These are phyloP conservation scores for Nakaseomyces nivariensis DNA, from an alignment of 1,139 yeast genomes.

Conservation along the genomic window DNA sequence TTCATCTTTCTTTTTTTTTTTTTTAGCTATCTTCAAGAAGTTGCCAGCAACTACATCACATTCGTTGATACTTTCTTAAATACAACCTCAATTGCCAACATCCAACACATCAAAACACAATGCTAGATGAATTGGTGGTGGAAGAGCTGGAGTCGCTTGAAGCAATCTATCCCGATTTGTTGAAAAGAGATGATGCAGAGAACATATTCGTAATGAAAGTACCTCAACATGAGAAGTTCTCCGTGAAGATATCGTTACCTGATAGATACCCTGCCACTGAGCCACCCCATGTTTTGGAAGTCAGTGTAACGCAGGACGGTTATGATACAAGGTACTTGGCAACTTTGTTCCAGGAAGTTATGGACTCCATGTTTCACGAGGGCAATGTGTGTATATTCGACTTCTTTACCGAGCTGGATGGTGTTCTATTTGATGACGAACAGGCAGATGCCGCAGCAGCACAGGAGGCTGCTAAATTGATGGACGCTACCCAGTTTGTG, in stretches of 20 bases:
- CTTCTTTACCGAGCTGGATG: conserved; percentile 55
- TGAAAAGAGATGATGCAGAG: conserved; percentile 35
- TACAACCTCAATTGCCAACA: no score
- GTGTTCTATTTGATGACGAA: conserved; percentile 35
- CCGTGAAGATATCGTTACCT: conserved; percentile 62
- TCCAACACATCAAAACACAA: not conserved
- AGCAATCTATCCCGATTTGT: conserved; percentile 72
- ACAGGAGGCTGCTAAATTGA: conserved; percentile 6
- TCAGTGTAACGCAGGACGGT: conserved; percentile 30
- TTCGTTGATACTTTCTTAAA: no score
- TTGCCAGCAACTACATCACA: no score
- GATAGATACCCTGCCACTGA: conserved; percentile 51
- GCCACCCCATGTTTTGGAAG: conserved; percentile 47
- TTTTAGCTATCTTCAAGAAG: no score
- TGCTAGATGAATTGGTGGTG: conserved; percentile 9
- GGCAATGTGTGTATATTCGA: conserved; percentile 79
- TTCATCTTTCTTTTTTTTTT: no score
- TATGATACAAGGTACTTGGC: conserved; percentile 39
- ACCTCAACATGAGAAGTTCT: conserved; percentile 54
- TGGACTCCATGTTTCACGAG: conserved; percentile 39
- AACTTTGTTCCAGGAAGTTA: conserved; percentile 37
- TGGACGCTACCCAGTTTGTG: conserved; percentile 7
- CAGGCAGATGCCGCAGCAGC: conserved; percentile 9
- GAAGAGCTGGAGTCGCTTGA: conserved; percentile 79
- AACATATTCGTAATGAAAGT: conserved; percentile 40